These are phyloP conservation scores for Kwoniella sp. DNA, from an alignment of 768 basidiomycete genomes.

Conservation along the genomic window DNA sequence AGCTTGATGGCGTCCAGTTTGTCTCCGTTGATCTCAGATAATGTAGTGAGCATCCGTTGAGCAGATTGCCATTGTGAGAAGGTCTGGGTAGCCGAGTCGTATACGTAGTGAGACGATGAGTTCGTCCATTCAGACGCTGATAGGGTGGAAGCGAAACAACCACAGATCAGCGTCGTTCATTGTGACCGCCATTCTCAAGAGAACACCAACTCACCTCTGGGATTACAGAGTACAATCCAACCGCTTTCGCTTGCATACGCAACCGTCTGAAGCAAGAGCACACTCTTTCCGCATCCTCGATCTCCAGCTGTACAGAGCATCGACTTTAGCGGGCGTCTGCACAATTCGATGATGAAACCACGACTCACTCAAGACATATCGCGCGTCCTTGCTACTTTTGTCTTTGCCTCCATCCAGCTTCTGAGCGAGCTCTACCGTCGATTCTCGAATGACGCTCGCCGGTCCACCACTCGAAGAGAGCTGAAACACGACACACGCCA, in stretches of 20 bases:
- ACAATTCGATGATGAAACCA: too few relatives aligned
- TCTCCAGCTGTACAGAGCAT: conserved; percentile 63
- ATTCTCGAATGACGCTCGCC: conserved; percentile 69
- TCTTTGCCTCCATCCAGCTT: conserved; percentile 61
- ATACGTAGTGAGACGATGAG: conserved; percentile 70
- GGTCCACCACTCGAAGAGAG: conserved; percentile 63
- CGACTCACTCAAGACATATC: conserved; percentile 69
- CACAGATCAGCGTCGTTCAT: too few relatives aligned
- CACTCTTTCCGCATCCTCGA: conserved; percentile 78
- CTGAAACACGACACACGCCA: too few relatives aligned
- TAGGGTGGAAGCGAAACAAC: background rate
- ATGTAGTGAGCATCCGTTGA: conserved; percentile 59
- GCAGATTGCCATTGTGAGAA: conserved; percentile 75
- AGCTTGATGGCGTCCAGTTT: conserved; percentile 53
- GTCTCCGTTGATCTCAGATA: conserved; percentile 64
- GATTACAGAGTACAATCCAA: conserved; percentile 85
- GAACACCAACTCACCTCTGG: conserved; percentile 63
- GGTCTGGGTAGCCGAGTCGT: conserved; percentile 73
- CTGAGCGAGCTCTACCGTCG: conserved; percentile 65
- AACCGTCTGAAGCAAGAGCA: conserved; percentile 73
- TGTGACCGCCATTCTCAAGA: background rate
- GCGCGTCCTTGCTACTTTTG: conserved; percentile 60
- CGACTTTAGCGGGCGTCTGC: conserved; percentile 23
- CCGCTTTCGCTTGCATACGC: conserved; percentile 66
- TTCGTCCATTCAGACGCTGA: conserved; percentile 68